Evolutionary conservation across 305 asterid species (phyloP), one percentile per base, ranked within the genome.

Genomic region (Salvia sclarea): DNA sequence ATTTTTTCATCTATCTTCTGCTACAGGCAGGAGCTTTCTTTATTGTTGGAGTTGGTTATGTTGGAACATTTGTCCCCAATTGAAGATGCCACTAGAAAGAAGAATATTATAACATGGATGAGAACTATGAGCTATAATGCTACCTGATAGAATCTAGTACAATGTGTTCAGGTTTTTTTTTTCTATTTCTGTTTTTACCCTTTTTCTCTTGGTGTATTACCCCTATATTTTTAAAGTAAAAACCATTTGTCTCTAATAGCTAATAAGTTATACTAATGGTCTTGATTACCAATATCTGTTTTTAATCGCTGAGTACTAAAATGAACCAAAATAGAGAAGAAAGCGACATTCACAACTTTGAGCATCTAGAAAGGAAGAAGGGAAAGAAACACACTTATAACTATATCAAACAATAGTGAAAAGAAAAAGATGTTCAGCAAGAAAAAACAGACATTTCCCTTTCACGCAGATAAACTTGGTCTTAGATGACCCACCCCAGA

Each of bases 21-120:
- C 85, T 92, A 64, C 98, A 87, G 75, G 89, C 96, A 41, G 78
- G 73, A 40, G 96, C 96, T 5, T 92, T 92, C 83, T 92, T 89
- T 71, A 60, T 76, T 64, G 77, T 86, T 7, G 98, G 98, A 68
- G 13, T 83, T 60, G 92, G 96, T 41, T 81, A 78, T 18, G 76
- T 89, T 53, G 95, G 98, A 59, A 92, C 96, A 50, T 78, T 89
- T 38, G 89, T 89, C 67, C 91, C 91, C 44, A 86, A 61, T 61
- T 88, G 73, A 35, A 53, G 75, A 63, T 53, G 75, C 71, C 7
- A 16, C 41, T 16, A 10, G 57, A 57, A 73, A 43, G 66, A 50
- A 50, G 6, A 52, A 50, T 47, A 30, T 13, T 13, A 43, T 50
- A 40, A 12, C 40, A 5, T 25, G 30, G 30, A 38, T 53, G 50